These are phyloP conservation scores for Fragosphaeria purpurea DNA, from an alignment of 2,329 filamentous ascomycete species.

Conservation along the genomic window DNA sequence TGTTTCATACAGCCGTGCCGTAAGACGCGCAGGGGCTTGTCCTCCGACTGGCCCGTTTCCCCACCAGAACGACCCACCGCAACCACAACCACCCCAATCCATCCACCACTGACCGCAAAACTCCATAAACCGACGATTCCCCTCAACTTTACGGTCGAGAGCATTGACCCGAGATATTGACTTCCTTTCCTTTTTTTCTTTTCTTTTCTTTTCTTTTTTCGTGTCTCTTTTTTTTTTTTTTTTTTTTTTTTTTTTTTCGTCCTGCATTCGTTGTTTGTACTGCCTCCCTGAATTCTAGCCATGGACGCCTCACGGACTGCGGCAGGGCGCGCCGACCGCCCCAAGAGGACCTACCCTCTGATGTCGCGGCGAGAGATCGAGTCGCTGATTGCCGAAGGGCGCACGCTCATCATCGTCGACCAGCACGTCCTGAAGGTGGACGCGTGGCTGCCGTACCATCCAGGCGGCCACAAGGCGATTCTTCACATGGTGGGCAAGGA, in stretches of 20 bases:
- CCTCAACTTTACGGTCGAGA: too few relatives aligned
- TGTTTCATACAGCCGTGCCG: too few relatives aligned
- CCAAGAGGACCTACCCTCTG: constrained; percentile 21
- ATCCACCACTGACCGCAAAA: too few relatives aligned
- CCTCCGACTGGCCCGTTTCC: too few relatives aligned
- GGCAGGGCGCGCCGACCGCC: not conserved
- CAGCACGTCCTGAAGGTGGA: constrained; percentile 77
- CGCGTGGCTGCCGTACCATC: constrained; percentile 80
- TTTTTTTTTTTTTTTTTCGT: not conserved
- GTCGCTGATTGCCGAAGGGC: constrained; percentile 71
- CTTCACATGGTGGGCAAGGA: constrained; percentile 88
- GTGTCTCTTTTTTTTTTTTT: too few relatives aligned
- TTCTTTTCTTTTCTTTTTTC: too few relatives aligned
- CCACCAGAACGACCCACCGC: too few relatives aligned
- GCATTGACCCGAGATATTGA: too few relatives aligned
- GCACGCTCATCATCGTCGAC: constrained; percentile 71
- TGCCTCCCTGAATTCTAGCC: not conserved
- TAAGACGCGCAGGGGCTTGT: too few relatives aligned
- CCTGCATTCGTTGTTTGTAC: not conserved
- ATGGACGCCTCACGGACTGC: not conserved
- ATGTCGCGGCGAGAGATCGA: constrained; percentile 54
- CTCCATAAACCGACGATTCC: too few relatives aligned
- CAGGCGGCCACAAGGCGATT: constrained; percentile 84
- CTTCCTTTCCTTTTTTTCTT: too few relatives aligned
- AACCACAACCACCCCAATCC: too few relatives aligned